phyloP scores from a whole-genome alignment of 208 protist species.

The Porcisia deanei region DNA sequence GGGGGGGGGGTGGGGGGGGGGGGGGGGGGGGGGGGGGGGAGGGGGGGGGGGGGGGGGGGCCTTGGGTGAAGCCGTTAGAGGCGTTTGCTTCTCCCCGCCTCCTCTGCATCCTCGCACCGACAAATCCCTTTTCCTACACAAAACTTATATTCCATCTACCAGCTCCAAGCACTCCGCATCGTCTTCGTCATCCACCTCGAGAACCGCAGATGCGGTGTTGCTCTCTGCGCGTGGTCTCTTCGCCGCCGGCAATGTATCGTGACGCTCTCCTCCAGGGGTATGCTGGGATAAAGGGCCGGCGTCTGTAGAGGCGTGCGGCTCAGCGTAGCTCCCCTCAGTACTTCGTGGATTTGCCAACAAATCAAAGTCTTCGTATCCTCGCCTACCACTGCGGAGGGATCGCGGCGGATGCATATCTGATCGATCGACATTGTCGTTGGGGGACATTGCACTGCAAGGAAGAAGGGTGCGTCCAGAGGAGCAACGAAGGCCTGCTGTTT shows the following conservation, averaged over 20 bases:
- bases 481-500: neutral
- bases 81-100: neutral
- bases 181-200: conserved; percentile 31
- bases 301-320: neutral
- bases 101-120: neutral
- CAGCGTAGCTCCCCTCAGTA: neutral
- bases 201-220: neutral
- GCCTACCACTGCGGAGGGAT: neutral
- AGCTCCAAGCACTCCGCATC: conserved; percentile 76
- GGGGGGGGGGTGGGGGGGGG: neutral
- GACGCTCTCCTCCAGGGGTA: neutral
- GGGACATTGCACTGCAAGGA: neutral
- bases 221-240: conserved; percentile 2
- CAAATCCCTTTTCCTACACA: neutral
- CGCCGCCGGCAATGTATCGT: neutral
- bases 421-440: neutral
- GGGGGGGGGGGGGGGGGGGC: neutral
- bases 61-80: neutral
- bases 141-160: conserved; percentile 56
- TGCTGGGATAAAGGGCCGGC: neutral
- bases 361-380: neutral
- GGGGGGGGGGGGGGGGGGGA: neutral
- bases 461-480: neutral
- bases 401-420: neutral
- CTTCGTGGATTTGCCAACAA: neutral